Base-by-base conservation (phyloP, 2,329 filamentous ascomycete genomes). In the Monilinia fructigena region DNA sequence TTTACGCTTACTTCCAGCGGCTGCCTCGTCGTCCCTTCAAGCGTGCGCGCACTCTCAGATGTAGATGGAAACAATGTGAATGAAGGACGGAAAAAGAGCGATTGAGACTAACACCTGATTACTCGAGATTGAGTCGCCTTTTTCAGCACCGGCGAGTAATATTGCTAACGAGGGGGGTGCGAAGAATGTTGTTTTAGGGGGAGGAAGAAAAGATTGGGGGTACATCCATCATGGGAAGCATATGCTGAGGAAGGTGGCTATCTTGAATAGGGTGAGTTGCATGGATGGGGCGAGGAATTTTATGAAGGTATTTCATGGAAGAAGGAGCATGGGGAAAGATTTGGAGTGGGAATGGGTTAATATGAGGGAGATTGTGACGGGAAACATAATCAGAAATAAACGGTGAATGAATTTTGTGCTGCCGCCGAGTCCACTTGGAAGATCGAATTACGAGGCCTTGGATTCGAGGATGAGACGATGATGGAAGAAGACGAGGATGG, bases 41-140 rank as follows among this genome's bases (percentile, higher is more conserved):
- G 60, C 75, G 75, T 54, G 72, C 70, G 75, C 59, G 72, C 75
- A 5, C 72, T 77, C 2, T 76, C 74, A 4, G 75, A 77, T 69
- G 75, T 76, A 0, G 75, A 77, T 68, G 75, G 74, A 12, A 70
- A 71, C 42, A 26, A 50, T 28, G 48, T 70, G 18, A 72, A 72
- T 55, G 71, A 70, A 56, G 71, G 73, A 14, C 70, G 75, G 59
- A 92, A 92, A 80, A 92, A 91, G 76, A 85, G 31, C 82, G 89
- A 4, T 78, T 91, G 4, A 82, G 87, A 0, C 79, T 85, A 2
- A 2, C 77, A 83, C 26, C 81, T 91, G 54, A 85, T 91, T 73
- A 92, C 89, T 91, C 88, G 26, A 83, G 88, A 10, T 84, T 92
- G 0, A 91, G 88, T 12, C 83, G 82, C 88, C 89, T 1, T 92